phyloP scores from a whole-genome alignment of 208 protist species.

The Angomonas desouzai region DNA sequence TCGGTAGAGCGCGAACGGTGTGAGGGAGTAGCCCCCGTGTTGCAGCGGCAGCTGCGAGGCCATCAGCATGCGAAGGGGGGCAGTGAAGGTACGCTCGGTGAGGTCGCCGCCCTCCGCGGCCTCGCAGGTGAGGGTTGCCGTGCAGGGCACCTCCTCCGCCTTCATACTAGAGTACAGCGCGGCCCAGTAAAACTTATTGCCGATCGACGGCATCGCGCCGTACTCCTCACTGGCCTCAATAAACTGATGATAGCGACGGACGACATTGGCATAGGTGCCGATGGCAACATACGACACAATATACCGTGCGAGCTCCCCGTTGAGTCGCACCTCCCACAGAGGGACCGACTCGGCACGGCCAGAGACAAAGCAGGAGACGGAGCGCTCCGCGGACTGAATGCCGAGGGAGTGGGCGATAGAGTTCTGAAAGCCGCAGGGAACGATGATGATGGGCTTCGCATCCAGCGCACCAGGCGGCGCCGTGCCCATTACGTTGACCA shows the following conservation, averaged over 20 bases:
- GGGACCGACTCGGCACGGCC: constrained; percentile 48
- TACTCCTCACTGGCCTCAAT: constrained; percentile 55
- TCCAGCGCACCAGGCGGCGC: background rate
- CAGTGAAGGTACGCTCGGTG: background rate
- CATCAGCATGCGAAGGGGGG: constrained; percentile 44
- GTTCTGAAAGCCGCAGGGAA: constrained; percentile 77
- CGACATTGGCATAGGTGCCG: constrained; percentile 52
- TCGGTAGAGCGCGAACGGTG: constrained; percentile 50
- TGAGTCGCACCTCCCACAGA: constrained; percentile 64
- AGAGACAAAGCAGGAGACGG: constrained; percentile 58
- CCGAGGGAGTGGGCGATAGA: constrained; percentile 70
- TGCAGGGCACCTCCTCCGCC: constrained; percentile 26
- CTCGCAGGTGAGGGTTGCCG: constrained; percentile 15
- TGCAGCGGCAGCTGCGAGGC: constrained; percentile 75
- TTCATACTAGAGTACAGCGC: constrained; percentile 56
- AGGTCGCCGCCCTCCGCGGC: background rate
- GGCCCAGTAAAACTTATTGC: constrained; percentile 30
- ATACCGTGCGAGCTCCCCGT: constrained; percentile 32
- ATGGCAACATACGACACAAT: constrained; percentile 60
- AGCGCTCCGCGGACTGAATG: constrained; percentile 49
- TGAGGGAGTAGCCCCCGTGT: constrained; percentile 64
- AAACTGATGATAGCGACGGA: constrained; percentile 40
- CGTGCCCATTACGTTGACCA: constrained; percentile 49
- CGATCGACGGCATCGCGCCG: constrained; percentile 38
- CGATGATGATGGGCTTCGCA: constrained; percentile 42